Evolutionary conservation across 495 filamentous ascomycete genomes (phyloP).

Genomic region (Xylaria acuta): DNA sequence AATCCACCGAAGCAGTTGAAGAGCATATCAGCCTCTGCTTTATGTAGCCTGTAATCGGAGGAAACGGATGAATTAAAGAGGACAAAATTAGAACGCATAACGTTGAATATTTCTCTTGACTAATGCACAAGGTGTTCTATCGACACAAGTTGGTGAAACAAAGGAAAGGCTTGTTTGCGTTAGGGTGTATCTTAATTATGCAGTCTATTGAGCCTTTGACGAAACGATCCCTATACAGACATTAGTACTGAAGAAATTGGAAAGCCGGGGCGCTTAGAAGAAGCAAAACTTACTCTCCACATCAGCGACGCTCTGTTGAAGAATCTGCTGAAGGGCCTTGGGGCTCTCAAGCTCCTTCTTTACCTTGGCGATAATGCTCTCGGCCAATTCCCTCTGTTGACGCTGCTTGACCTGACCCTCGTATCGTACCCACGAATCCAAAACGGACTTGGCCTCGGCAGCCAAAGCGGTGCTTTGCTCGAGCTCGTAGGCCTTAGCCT

Average conservation of each 20-base stretch:
- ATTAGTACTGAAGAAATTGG: slow-evolving; percentile 32
- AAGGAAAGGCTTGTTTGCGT: slow-evolving; percentile 51
- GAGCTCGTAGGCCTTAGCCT: slow-evolving; percentile 94
- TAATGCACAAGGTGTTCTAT: slow-evolving; percentile 49
- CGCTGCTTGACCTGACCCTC: slow-evolving; percentile 98
- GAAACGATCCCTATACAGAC: slow-evolving; percentile 55
- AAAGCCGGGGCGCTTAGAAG: not conserved
- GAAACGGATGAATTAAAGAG: not conserved
- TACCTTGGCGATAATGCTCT: slow-evolving; percentile 92
- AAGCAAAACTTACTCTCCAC: slow-evolving; percentile 82
- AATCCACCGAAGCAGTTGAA: not conserved
- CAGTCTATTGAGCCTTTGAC: slow-evolving; percentile 59
- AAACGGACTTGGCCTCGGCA: slow-evolving; percentile 88
- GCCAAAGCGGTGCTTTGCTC: slow-evolving; percentile 92
- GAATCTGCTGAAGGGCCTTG: slow-evolving; percentile 90
- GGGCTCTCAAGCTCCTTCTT: slow-evolving; percentile 98
- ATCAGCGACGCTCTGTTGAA: slow-evolving; percentile 92
- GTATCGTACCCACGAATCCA: slow-evolving; percentile 98
- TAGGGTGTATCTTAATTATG: slow-evolving; percentile 45
- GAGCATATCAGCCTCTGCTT: not conserved
- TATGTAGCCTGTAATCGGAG: not conserved
- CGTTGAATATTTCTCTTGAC: slow-evolving; percentile 39
- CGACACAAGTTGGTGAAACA: slow-evolving; percentile 44
- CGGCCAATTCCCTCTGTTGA: slow-evolving; percentile 94
- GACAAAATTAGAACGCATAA: slow-evolving; percentile 14